Base-by-base conservation (phyloP, 805 yeast genomes). In the Barnettozyma pratensis region DNA sequence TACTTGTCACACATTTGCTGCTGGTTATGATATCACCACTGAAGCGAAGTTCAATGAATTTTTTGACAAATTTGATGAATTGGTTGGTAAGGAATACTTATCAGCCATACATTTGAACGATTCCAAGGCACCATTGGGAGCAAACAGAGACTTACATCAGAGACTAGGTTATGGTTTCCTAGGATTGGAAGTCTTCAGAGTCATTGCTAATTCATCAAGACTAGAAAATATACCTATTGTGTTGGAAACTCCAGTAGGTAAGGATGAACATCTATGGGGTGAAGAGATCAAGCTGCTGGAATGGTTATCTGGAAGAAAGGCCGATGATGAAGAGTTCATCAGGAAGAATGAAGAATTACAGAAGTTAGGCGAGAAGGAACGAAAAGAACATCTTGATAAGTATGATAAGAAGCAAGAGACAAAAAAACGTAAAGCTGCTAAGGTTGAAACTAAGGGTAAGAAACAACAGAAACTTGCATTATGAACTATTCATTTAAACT, bases 1-100 rank as follows among this genome's bases (percentile, higher is more conserved):
- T 64, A 94, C 98, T 0, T 94, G 99, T 64, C 99, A 94, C 66
- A 75, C 96, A 0, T 90, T 87, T 72, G 97, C 98, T 1, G 96
- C 98, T 1, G 99, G 99, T 1, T 91, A 87, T 63, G 97, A 94
- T 62, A 75, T 94, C 41, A 68, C 82, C n/a, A 75, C 76, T 14
- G 76, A 75, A 50, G 80, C 73, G 31, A 62, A 69, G 11, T 87
- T 82, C 68, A 71, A 74, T 8, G 67, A 68, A 40, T 91, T 94
- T 64, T 86, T 97, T 95, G 64, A 70, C 5, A 68, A 81, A 37
- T 94, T 87, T 65, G 97, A 91, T 60, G 64, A 72, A 6, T 71
- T 75, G 7, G 74, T 94, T 19, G 99, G 99, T 0, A 71, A 76
- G 59, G 68, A 87, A 54, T 89, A 86, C 63, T 69, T 94, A 42